Conservation (phyloP, 495 filamentous ascomycete genomes). For the Sphaerosporella brunnea region DNA sequence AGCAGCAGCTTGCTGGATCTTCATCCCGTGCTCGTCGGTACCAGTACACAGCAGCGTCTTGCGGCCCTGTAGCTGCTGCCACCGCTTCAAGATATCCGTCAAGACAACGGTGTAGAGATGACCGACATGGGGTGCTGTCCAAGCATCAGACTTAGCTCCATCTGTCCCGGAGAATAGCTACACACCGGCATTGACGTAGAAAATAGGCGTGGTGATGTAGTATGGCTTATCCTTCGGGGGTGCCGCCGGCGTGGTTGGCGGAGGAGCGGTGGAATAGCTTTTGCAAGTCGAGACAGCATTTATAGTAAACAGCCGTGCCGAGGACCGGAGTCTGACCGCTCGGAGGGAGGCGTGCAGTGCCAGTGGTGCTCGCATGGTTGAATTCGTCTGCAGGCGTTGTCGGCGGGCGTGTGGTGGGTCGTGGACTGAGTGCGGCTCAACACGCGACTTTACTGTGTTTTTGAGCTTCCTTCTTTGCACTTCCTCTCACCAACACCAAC, state of each 20-base stretch:
- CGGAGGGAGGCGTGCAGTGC: neutral
- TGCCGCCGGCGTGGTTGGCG: neutral
- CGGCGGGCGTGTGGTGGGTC: neutral
- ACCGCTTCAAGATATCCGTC: slow-evolving; percentile 80
- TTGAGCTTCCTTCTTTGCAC: too few relatives aligned
- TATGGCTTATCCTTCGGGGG: slow-evolving; percentile 50
- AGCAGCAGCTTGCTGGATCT: slow-evolving; percentile 75
- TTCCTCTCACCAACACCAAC: too few relatives aligned
- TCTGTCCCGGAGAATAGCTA: neutral
- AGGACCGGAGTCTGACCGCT: neutral
- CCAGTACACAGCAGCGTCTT: slow-evolving; percentile 67
- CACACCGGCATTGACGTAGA: slow-evolving; percentile 92
- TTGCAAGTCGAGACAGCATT: neutral
- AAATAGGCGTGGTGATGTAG: slow-evolving; percentile 93
- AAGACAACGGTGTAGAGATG: slow-evolving; percentile 88
- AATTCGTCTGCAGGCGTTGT: neutral
- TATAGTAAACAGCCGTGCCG: neutral
- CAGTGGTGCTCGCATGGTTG: slow-evolving; percentile 3
- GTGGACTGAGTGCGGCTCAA: neutral
- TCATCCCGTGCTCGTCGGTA: slow-evolving; percentile 97
- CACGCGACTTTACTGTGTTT: too few relatives aligned
- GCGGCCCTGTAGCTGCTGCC: slow-evolving; percentile 56
- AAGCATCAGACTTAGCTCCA: slow-evolving; percentile 7
- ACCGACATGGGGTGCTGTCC: slow-evolving; percentile 76
- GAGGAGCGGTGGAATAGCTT: neutral